Conservation (phyloP, 208 protist species). For the Endotrypanum monterogeii region DNA sequence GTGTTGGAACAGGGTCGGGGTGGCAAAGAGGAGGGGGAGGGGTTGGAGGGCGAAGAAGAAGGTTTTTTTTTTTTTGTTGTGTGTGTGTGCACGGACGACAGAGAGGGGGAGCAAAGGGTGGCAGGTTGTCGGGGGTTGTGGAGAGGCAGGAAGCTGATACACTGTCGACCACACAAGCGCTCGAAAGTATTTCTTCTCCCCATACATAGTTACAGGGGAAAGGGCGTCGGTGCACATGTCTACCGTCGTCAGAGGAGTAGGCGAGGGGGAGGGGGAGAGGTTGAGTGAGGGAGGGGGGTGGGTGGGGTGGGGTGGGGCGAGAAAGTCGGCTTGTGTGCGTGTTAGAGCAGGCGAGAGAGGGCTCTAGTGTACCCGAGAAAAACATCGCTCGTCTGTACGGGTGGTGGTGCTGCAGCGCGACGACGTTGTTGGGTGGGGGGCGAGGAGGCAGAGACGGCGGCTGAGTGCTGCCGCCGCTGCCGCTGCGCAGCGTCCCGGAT, state of each 20-base stretch:
- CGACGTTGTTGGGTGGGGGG: neutral
- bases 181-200: too few species aligned
- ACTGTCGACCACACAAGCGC: neutral
- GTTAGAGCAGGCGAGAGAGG: constrained; percentile 33
- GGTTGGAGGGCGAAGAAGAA: neutral
- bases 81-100: neutral
- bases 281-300: neutral
- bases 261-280: neutral
- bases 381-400: constrained; percentile 26
- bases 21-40: neutral
- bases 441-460: neutral
- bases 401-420: constrained; percentile 1
- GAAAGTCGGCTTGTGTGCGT: neutral
- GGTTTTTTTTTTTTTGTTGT: neutral
- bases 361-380: constrained; percentile 31
- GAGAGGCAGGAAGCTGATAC: neutral
- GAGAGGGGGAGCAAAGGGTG: neutral
- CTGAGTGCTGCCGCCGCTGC: neutral
- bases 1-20: constrained; percentile 3
- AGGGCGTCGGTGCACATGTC: too few species aligned
- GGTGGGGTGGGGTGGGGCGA: too few species aligned
- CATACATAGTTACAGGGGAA: neutral
- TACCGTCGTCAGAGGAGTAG: too few species aligned
- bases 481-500: neutral
- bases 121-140: too few species aligned